Conservation (phyloP, 257 asterid genomes). For the Cruciata laevipes region DNA sequence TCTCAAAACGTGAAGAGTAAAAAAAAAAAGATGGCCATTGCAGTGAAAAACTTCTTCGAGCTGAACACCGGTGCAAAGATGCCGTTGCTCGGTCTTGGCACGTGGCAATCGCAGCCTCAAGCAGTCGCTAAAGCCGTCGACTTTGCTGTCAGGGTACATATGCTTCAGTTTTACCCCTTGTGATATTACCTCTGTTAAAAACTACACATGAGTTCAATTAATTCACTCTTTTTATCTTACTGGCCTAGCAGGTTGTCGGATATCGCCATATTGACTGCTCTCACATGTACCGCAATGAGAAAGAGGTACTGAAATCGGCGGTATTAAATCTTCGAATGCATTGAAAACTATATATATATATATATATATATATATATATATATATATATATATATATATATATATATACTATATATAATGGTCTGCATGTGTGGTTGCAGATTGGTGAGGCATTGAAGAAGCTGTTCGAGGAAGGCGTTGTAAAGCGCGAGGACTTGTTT, state of each 20-base stretch:
- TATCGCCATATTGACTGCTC: conserved; percentile 23
- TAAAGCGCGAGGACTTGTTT: conserved; percentile 52
- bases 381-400: no score
- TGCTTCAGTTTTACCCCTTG: no score
- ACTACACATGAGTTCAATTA: no score
- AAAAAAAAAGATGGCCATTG: conserved; percentile 13
- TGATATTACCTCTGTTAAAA: no score
- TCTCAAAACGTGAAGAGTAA: no score
- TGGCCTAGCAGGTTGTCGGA: conserved; percentile 9
- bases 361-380: no score
- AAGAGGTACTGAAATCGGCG: background rate
- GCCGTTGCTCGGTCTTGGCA: conserved; percentile 33
- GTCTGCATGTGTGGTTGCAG: conserved; percentile 14
- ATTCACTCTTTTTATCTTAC: no score
- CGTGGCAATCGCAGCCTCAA: conserved; percentile 38
- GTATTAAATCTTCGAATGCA: background rate
- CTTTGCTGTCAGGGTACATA: conserved; percentile 26
- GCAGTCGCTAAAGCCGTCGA: conserved; percentile 27
- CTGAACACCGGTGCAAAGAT: conserved; percentile 32
- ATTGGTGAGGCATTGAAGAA: conserved; percentile 46
- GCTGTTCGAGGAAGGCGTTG: conserved; percentile 41
- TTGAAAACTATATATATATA: no score
- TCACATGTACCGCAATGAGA: conserved; percentile 14
- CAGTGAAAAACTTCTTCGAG: conserved; percentile 7
- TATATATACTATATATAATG: no score